Evolutionary conservation across 805 yeast genomes (phyloP), one percentile per base, ranked within the genome.

Genomic region (Cyberlindnera mississippiensis): DNA sequence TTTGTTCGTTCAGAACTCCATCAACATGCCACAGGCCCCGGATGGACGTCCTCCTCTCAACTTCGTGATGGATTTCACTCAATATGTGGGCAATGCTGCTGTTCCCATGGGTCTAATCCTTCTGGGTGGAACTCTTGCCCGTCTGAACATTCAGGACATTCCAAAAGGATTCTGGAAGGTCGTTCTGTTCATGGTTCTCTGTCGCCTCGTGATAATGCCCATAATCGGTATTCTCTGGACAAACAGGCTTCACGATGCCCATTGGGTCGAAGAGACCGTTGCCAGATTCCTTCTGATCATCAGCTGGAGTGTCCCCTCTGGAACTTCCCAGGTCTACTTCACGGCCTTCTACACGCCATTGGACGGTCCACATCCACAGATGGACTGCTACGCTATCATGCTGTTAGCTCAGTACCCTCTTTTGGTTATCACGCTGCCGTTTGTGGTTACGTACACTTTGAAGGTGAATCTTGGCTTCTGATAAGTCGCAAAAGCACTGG

Each of bases 311-410:
- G 74, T 87, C 44, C 98, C 98, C 0, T 82, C 86, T 38, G 95
- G 96, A 0, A 91, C 97, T 0, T 73, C 93, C 0, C 82, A 88
- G 55, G 82, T 91, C 13, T 91, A 89, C 62, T 73, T 90, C 50
- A 90, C 98, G 2, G 91, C 96, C 3, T 80, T 87, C 56, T 86
- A 82, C 61, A 80, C 93, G 1, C 93, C 91, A 14, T 77, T 83
- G 6, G 71, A 66, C 4, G 71, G 70, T 4, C 64, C 66, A 2
- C 72, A 68, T 35, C 44, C 59, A 6, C 75, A 89, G 61, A 80
- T 91, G 82, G 96, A 91, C 59, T 85, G 95, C 59, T 70, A 88
- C 38, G 93, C 96, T 0, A 69, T 88, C 24, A 72, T 77, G 24
- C 70, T 90, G 49, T 76, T 91, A 56, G 71, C 75, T 15, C 96